Base-by-base conservation (phyloP, 805 yeast species). In the Suhomyces prunicola region DNA sequence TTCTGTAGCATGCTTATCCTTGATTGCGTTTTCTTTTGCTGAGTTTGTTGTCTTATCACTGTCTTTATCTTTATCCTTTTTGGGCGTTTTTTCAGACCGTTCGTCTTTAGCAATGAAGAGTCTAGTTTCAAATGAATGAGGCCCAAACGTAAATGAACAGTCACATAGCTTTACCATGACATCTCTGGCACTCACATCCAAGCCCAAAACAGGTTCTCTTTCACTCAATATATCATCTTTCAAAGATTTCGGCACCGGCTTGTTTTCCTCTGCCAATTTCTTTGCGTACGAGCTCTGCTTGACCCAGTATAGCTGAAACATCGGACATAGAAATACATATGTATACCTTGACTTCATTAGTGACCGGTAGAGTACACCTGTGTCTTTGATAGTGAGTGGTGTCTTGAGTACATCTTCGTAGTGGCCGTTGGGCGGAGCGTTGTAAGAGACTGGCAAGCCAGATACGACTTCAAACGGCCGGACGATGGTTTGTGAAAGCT, bases 111-210 rank as follows among this genome's bases (percentile, higher is more conserved):
- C 81, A n/a, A 90, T 85, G 69, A 88, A 94, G 31, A 94, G 68
- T 55, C 96, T 74, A 1, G 87, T 79, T 40, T 85, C 90, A 69
- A 90, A 90, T 0, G 74, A 69, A 69, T 93, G 99, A 0, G 97
- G 97, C 0, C 97, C 98, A 22, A 87, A 77, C 9, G 77, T 74
- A 70, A 91, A 69, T 1, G 74, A 71, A 55, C 92, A 84, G 59
- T 92, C 97, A 59, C 93, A 83, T 52, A 94, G 72, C 65, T 90
- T 91, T 54, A 90, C 86, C 97, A 92, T 91, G 52, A 85, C 85
- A 57, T 93, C 97, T 60, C 96, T 74, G 4, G 88, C 86, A 63
- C 81, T 83, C 4, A 71, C 70, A 12, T 74, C 78, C 15, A 66
- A 58, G 7, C 75, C 69, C 54, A 70, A 68, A 51, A 66, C 77